Conservation (phyloP, 306 rosid genomes). For the Vicia villosa region DNA sequence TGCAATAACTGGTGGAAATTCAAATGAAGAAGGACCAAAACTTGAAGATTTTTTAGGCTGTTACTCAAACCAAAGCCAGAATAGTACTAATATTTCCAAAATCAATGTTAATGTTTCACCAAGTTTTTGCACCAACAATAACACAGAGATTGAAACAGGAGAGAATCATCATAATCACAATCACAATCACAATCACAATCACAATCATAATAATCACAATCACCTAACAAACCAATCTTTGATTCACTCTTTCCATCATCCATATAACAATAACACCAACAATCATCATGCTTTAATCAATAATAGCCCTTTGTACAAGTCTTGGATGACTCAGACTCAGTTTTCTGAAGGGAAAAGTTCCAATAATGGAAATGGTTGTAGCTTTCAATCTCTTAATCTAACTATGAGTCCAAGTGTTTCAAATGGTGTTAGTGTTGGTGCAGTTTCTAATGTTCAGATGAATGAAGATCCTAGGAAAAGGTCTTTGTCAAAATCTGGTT, state of each 20-base stretch:
- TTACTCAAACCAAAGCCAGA: slow-evolving; percentile 65
- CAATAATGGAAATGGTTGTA: slow-evolving; percentile 48
- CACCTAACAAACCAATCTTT: slow-evolving; percentile 44
- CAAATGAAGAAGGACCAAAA: slow-evolving; percentile 73
- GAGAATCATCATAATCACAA: slow-evolving; percentile 4
- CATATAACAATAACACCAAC: slow-evolving; percentile 40
- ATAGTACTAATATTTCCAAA: slow-evolving; percentile 38
- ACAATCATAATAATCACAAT: too few relatives aligned
- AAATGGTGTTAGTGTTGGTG: slow-evolving; percentile 36
- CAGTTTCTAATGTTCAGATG: slow-evolving; percentile 47
- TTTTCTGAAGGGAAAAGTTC: slow-evolving; percentile 50
- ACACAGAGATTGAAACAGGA: slow-evolving; percentile 42
- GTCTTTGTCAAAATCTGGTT: slow-evolving; percentile 50
- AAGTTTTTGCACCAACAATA: slow-evolving; percentile 41
- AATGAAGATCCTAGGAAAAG: slow-evolving; percentile 66
- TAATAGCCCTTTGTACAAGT: slow-evolving; percentile 59
- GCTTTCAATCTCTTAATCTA: slow-evolving; percentile 65
- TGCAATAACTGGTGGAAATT: slow-evolving; percentile 52
- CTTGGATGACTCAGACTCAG: slow-evolving; percentile 72
- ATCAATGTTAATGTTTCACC: slow-evolving; percentile 67
- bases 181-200: too few relatives aligned
- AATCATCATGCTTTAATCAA: slow-evolving; percentile 49
- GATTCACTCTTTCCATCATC: slow-evolving; percentile 51
- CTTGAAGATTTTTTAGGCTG: slow-evolving; percentile 96
- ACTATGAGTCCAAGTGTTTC: slow-evolving; percentile 71